Evolutionary conservation across 192 early-diverging fungal genomes (phyloP).

Genomic region (Coemansia reversa): DNA sequence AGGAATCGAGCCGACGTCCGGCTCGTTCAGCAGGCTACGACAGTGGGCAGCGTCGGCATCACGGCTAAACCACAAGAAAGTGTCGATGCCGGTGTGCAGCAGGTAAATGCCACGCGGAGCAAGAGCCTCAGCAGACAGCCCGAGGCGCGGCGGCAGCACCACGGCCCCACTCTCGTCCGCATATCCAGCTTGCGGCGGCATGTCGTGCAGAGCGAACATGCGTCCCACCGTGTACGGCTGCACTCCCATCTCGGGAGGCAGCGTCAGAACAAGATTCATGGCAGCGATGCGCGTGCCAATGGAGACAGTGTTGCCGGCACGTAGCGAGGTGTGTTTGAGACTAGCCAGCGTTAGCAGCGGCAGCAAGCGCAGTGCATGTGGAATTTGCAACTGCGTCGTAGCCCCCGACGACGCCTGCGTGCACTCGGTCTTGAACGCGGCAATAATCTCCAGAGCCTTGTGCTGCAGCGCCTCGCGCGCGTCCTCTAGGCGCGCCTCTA

Average conservation of each 20-base stretch:
- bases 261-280: slow-evolving; percentile 76
- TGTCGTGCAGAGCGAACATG: slow-evolving; percentile 81
- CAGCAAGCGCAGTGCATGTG: slow-evolving; percentile 82
- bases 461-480: slow-evolving; percentile 88
- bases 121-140: slow-evolving; percentile 81
- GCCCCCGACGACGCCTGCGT: slow-evolving; percentile 69
- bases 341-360: slow-evolving; percentile 80
- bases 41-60: slow-evolving; percentile 74
- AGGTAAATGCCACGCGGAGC: slow-evolving; percentile 85
- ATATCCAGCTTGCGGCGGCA: slow-evolving; percentile 62
- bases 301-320: slow-evolving; percentile 66
- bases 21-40: slow-evolving; percentile 64
- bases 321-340: slow-evolving; percentile 75
- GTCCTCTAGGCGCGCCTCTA: slow-evolving; percentile 87
- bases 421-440: slow-evolving; percentile 82
- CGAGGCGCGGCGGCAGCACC: slow-evolving; percentile 74
- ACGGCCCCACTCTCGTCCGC: slow-evolving; percentile 57
- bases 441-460: slow-evolving; percentile 85
- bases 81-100: slow-evolving; percentile 77
- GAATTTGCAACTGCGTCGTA: slow-evolving; percentile 75
- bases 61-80: slow-evolving; percentile 88
- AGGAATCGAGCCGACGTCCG: slow-evolving; percentile 31
- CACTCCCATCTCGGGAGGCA: slow-evolving; percentile 74
- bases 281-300: slow-evolving; percentile 80
- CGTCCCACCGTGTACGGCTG: slow-evolving; percentile 67